A percentile compares a stretch with the other conserved stretches of the same genome.
Evolutionary conservation across 2,329 filamentous ascomycete species (phyloP).

Genomic region (Arthrobotrys conoides): DNA sequence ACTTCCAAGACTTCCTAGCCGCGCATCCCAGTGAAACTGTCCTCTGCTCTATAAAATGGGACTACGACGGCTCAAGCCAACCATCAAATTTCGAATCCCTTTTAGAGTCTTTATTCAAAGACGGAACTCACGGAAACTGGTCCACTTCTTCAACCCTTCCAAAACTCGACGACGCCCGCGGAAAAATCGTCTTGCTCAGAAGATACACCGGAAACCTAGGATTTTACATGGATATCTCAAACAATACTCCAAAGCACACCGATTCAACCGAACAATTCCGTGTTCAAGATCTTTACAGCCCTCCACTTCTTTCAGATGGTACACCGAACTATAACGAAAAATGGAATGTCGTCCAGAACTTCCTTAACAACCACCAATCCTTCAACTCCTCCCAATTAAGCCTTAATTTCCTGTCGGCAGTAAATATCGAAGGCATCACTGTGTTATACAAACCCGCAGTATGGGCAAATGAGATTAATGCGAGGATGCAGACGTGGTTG

Average conservation of each 20-base stretch:
- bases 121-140: constrained; percentile 20
- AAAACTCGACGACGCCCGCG: constrained; percentile 19
- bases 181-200: constrained; percentile 30
- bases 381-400: constrained; percentile 27
- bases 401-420: constrained; percentile 32
- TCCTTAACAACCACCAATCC: constrained; percentile 10
- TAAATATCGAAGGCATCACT: constrained; percentile 27
- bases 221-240: constrained; percentile 25
- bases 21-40: constrained; percentile 27
- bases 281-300: constrained; percentile 40
- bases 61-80: constrained; percentile 20
- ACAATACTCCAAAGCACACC: constrained; percentile 24
- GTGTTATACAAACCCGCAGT: constrained; percentile 16
- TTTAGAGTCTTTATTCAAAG: constrained; percentile 7
- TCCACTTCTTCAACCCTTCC: constrained; percentile 24
- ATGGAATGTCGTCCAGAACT: constrained; percentile 15
- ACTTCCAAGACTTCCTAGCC: constrained; percentile 20
- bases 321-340: constrained; percentile 23
- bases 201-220: constrained; percentile 28
- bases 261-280: constrained; percentile 7
- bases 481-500: constrained; percentile 24
- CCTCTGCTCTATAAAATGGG: constrained; percentile 44
- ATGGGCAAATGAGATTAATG: constrained; percentile 43
- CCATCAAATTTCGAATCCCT: constrained; percentile 30
- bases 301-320: neutral